Conservation (phyloP, 192 early-diverging fungal species). For the Thoreauomyces humboldtii region DNA sequence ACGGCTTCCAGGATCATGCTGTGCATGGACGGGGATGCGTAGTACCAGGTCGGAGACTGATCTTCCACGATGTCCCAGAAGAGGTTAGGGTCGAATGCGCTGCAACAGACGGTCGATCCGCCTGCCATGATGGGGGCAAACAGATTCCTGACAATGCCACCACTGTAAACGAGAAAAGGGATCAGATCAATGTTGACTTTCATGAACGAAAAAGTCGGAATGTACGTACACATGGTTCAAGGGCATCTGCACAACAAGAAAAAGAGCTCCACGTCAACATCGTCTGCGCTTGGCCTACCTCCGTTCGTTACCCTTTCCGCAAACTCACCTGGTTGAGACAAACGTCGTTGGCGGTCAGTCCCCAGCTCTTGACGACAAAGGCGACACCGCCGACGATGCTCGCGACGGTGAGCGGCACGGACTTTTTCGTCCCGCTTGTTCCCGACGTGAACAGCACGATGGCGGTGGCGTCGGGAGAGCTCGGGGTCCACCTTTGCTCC, state of each 20-base stretch:
- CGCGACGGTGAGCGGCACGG: neutral
- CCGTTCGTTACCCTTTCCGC: too few species aligned
- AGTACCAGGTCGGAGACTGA: constrained; percentile 30
- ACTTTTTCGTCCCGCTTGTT: constrained; percentile 62
- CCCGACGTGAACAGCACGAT: constrained; percentile 78
- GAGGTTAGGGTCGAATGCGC: constrained; percentile 31
- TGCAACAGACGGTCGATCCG: constrained; percentile 66
- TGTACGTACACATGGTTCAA: constrained; percentile 26
- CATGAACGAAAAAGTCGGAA: too few species aligned
- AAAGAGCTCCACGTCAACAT: too few species aligned
- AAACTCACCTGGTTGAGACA: constrained; percentile 35
- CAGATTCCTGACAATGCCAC: constrained; percentile 74
- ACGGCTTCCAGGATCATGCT: constrained; percentile 42
- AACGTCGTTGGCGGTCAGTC: constrained; percentile 8
- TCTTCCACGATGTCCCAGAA: constrained; percentile 37
- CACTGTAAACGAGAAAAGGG: constrained; percentile 69
- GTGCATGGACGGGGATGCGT: constrained; percentile 78
- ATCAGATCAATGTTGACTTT: constrained; percentile 43
- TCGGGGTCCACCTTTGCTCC: neutral
- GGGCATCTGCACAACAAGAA: too few species aligned
- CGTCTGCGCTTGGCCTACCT: too few species aligned
- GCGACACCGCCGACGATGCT: neutral
- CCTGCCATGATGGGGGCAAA: constrained; percentile 68
- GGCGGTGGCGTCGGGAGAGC: constrained; percentile 5
- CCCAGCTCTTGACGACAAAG: neutral